These are phyloP conservation scores for Vitis hybrid DNA, from an alignment of 177 flowering plant genomes.

Conservation along the genomic window DNA sequence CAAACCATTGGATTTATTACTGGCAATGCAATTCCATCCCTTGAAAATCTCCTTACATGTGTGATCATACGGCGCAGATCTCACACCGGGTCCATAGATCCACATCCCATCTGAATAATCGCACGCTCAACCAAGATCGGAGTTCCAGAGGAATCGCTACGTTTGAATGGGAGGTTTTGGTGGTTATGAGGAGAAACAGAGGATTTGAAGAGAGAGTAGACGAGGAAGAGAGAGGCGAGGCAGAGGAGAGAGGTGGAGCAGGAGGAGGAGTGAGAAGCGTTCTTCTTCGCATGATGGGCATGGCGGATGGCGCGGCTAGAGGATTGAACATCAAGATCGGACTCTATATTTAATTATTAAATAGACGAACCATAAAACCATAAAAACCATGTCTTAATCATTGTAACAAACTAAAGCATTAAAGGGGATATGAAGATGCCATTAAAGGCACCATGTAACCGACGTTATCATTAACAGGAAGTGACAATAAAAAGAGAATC, in stretches of 20 bases:
- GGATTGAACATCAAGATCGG: not conserved
- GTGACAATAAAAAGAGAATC: no score
- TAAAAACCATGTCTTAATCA: no score
- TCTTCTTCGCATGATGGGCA: constrained; percentile 21
- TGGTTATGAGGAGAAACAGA: constrained; percentile 10
- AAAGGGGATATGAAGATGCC: no score
- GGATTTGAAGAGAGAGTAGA: constrained; percentile 35
- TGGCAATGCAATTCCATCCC: constrained; percentile 86
- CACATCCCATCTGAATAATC: constrained; percentile 69
- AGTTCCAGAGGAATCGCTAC: not conserved
- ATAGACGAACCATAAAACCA: no score
- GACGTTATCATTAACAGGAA: no score
- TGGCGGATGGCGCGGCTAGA: no score
- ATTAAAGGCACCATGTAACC: no score
- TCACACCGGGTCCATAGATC: constrained; percentile 56
- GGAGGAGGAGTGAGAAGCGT: constrained; percentile 4
- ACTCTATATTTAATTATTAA: no score
- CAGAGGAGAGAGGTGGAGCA: constrained; percentile 41
- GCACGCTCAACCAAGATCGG: constrained; percentile 28
- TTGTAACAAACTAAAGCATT: no score
- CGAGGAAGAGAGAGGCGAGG: constrained; percentile 43
- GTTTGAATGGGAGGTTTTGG: not conserved
- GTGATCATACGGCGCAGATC: constrained; percentile 49
- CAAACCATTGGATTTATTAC: constrained; percentile 57
- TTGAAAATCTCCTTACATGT: constrained; percentile 78